Evolutionary conservation across 2,329 filamentous ascomycete genomes (phyloP), one percentile per base, ranked within the genome.

Genomic region (Camillea tinctor): DNA sequence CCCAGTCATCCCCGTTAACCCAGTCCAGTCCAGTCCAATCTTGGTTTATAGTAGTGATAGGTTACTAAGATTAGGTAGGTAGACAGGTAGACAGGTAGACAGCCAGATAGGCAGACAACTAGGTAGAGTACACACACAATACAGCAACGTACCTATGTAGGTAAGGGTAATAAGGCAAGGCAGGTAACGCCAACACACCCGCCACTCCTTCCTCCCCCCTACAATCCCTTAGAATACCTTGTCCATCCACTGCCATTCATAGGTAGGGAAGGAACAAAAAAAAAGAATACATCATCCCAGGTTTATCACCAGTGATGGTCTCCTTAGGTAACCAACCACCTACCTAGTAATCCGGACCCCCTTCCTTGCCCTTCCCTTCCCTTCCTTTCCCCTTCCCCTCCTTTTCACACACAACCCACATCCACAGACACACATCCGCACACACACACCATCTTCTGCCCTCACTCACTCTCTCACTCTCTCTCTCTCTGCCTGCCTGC

Each of bases 141-240:
- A n/a, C n/a, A n/a, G n/a, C n/a, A n/a, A n/a, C n/a, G n/a, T n/a
- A n/a, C n/a, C n/a, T n/a, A n/a, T n/a, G n/a, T n/a, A n/a, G n/a
- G n/a, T n/a, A n/a, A n/a, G n/a, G n/a, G n/a, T n/a, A n/a, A n/a
- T 60, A 55, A 58, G 58, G 60, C 59, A 52, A 58, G 54, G 56
- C 60, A 60, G 63, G 64, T 66, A 64, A 68, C 67, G 64, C 63
- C 65, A 68, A 65, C 61, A 64, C 61, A 60, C 60, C 13, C 36
- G 13, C 26, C 26, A 30, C 26, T 30, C 26, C 26, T 30, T 30
- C 36, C 36, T 17, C 36, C 15, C 36, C 15, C 36, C 13, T n/a
- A 7, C 13, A 15, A 44, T 44, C 36, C 17, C 15, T n/a, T 44
- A 15, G 36, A 44, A 44, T n/a, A 50, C 22, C 17, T 21, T 19